Evolutionary conservation across 1,284 basidiomycete genomes (phyloP).

Genomic region (Irpex rosettiformis): DNA sequence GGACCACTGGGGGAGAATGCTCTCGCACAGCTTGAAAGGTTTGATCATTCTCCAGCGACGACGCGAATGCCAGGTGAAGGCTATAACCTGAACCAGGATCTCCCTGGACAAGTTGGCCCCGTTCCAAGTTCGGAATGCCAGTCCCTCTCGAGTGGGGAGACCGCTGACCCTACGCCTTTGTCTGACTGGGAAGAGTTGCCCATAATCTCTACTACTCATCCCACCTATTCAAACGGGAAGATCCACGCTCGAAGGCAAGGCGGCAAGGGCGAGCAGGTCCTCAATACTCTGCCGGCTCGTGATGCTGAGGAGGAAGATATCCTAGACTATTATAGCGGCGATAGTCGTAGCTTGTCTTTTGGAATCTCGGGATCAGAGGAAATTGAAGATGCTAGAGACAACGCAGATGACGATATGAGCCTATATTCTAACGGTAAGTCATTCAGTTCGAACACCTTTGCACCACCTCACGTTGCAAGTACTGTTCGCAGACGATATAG

Average conservation of each 20-base stretch:
- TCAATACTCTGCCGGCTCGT: not conserved
- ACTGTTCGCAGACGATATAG: not conserved
- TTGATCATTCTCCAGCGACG: not conserved
- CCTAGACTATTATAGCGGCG: not conserved
- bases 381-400: not conserved
- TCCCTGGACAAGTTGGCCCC: not conserved
- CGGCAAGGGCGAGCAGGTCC: not conserved
- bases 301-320: not conserved
- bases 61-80: not conserved
- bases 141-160: slow-evolving; percentile 3
- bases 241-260: not conserved
- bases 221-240: not conserved
- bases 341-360: not conserved
- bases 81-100: not conserved
- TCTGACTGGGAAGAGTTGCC: slow-evolving; percentile 4
- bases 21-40: no score
- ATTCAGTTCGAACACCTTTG: not conserved
- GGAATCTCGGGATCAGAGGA: not conserved
- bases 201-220: not conserved
- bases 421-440: slow-evolving; percentile 9
- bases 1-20: no score
- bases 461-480: not conserved
- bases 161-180: slow-evolving; percentile 1
- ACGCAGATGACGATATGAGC: slow-evolving; percentile 8
- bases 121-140: not conserved